These are phyloP conservation scores for Skeletonema grethae DNA, from an alignment of 108 stramenopile species.

Conservation along the genomic window DNA sequence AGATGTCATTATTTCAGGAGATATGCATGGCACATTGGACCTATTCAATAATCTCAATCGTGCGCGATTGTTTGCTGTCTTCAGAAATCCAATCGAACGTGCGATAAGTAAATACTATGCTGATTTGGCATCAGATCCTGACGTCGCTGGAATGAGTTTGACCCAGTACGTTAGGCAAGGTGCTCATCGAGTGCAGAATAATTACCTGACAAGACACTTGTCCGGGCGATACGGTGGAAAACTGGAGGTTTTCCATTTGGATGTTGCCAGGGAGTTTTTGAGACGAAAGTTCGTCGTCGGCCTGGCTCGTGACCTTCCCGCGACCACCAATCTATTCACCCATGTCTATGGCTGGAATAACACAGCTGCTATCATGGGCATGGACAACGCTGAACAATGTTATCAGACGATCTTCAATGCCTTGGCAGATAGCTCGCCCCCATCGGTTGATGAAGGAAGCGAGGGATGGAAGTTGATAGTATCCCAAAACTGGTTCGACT, in stretches of 20 bases:
- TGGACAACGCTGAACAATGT: conserved; percentile 24
- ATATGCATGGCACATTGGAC: conserved; percentile 22
- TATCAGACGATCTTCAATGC: conserved; percentile 20
- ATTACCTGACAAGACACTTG: conserved; percentile 54
- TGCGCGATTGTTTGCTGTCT: conserved; percentile 48
- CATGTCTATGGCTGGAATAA: conserved; percentile 46
- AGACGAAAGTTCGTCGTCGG: conserved; percentile 56
- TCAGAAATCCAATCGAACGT: conserved; percentile 56
- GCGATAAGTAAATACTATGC: conserved; percentile 56
- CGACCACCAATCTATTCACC: conserved; percentile 38
- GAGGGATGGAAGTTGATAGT: conserved; percentile 54
- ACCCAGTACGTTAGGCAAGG: conserved; percentile 30
- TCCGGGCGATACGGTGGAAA: conserved; percentile 41
- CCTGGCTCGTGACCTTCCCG: conserved; percentile 36
- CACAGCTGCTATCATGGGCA: conserved; percentile 24
- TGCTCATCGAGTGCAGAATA: conserved; percentile 42
- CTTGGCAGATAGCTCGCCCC: conserved; percentile 29
- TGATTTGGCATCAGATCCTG: conserved; percentile 42
- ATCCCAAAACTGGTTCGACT: conserved; percentile 53
- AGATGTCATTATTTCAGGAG: conserved; percentile 31
- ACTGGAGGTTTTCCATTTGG: conserved; percentile 37
- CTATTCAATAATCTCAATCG: conserved; percentile 34
- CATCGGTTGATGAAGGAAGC: conserved; percentile 46
- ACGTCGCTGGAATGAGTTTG: conserved; percentile 33
- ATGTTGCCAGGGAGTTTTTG: conserved; percentile 52